phyloP scores from a whole-genome alignment of 208 protist species.

The Crithidia sp. region DNA sequence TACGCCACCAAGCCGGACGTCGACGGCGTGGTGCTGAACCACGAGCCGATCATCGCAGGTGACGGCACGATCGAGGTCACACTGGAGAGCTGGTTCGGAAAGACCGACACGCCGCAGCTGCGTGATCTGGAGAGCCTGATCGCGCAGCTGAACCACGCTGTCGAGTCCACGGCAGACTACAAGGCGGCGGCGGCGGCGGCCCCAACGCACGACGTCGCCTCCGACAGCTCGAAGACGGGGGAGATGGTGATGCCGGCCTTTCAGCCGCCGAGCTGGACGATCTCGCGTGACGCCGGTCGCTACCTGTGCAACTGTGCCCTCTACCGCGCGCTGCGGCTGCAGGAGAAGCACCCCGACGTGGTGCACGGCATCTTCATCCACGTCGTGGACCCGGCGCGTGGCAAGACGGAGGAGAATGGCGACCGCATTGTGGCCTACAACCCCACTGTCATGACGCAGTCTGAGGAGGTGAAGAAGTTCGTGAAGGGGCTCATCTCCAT shows the following conservation, averaged over 20 bases:
- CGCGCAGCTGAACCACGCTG: conserved; percentile 14
- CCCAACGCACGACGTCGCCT: background rate
- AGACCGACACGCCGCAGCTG: conserved; percentile 27
- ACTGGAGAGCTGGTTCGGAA: conserved; percentile 57
- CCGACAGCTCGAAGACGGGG: conserved; percentile 3
- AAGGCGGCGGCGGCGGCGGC: background rate
- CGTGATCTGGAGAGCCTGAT: conserved; percentile 37
- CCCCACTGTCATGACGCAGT: conserved; percentile 36
- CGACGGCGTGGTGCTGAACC: conserved; percentile 41
- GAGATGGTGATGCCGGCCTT: conserved; percentile 44
- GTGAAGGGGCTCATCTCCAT: conserved; percentile 24
- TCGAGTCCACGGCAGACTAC: background rate
- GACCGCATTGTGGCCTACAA: conserved; percentile 38
- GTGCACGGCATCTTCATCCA: conserved; percentile 66
- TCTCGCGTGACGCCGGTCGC: conserved; percentile 65
- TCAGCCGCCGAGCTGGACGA: conserved; percentile 42
- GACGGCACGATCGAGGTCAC: conserved; percentile 33
- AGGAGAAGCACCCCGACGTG: conserved; percentile 38
- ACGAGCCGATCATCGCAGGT: conserved; percentile 46
- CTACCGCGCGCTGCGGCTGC: conserved; percentile 55
- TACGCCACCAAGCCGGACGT: conserved; percentile 51
- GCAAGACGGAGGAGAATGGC: conserved; percentile 19
- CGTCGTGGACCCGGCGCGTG: conserved; percentile 38
- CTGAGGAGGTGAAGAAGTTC: conserved; percentile 29
- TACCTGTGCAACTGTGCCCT: conserved; percentile 81